Percentiles rank a stretch among this genome's conserved stretches.
These are phyloP conservation scores for Fusarium dlaminii DNA, from an alignment of 2,329 filamentous ascomycete species.

Conservation along the genomic window DNA sequence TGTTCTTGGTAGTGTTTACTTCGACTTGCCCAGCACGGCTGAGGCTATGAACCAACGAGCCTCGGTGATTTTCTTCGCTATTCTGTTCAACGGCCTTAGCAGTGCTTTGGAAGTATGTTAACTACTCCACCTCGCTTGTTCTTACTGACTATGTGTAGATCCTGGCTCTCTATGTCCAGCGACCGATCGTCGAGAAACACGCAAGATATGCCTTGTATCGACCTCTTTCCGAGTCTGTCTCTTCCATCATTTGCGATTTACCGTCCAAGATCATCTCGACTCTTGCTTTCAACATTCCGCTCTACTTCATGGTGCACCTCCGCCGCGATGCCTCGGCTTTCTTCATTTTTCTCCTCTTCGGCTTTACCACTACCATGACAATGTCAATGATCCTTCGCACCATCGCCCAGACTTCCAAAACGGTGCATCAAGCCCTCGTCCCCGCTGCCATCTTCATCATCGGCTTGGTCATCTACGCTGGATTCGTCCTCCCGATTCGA, in stretches of 20 bases:
- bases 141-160: conserved; percentile 2
- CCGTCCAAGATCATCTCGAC: conserved; percentile 40
- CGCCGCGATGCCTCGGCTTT: conserved; percentile 62
- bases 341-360: conserved; percentile 57
- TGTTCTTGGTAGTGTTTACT: conserved; percentile 30
- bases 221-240: conserved; percentile 39
- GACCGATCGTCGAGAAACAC: conserved; percentile 47
- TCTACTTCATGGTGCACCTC: conserved; percentile 74
- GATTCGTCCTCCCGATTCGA: conserved; percentile 53
- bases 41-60: conserved; percentile 9
- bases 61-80: conserved; percentile 25
- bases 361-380: conserved; percentile 63
- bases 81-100: conserved; percentile 31
- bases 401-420: conserved; percentile 33
- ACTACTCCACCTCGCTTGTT: accelerated
- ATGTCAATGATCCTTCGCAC: conserved; percentile 70
- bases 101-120: not conserved
- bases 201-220: conserved; percentile 46
- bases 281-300: conserved; percentile 53
- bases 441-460: conserved; percentile 35
- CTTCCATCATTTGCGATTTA: conserved; percentile 24
- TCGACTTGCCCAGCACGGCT: not conserved
- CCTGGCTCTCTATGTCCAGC: conserved; percentile 40
- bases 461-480: conserved; percentile 58
- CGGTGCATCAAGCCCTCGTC: conserved; percentile 32